Evolutionary conservation across 1,284 basidiomycete genomes (phyloP).

Genomic region (Tilletia walkeri): DNA sequence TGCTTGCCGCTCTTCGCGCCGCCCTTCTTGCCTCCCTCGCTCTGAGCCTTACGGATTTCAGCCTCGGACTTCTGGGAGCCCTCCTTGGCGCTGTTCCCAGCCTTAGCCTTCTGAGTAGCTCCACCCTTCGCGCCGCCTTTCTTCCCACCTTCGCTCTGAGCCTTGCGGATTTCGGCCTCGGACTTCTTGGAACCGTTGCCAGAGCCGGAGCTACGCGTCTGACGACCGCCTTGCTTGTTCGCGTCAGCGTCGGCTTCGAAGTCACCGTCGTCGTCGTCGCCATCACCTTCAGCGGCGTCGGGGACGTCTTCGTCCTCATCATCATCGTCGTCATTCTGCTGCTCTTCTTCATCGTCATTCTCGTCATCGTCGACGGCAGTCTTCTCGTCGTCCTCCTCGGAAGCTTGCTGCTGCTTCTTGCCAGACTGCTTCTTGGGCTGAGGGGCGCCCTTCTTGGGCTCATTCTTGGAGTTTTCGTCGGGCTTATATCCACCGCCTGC

Average conservation of each 20-base stretch:
- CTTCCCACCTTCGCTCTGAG: slow-evolving; percentile 3
- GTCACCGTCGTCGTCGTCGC: neutral
- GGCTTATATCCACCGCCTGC: slow-evolving; percentile 9
- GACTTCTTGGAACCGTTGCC: neutral
- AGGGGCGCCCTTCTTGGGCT: slow-evolving; percentile 13
- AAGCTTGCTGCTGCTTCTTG: neutral
- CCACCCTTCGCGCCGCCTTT: slow-evolving; percentile 8
- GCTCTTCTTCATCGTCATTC: neutral
- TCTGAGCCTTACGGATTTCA: neutral
- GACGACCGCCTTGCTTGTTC: neutral
- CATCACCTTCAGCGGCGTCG: neutral
- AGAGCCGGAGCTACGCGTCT: neutral
- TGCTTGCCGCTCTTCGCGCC: neutral
- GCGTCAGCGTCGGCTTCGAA: neutral
- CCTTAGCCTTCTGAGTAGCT: neutral
- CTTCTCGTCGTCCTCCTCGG: slow-evolving; percentile 14
- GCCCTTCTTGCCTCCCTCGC: slow-evolving; percentile 15
- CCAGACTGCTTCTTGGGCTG: slow-evolving; percentile 5
- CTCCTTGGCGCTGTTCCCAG: neutral
- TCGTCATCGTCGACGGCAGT: slow-evolving; percentile 7
- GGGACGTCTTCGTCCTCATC: neutral
- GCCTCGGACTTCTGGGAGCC: neutral
- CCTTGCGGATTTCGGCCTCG: slow-evolving; percentile 8
- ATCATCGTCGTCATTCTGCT: neutral
- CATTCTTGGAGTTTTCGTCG: slow-evolving; percentile 7